These are phyloP conservation scores for Silene conica DNA, from an alignment of 148 eudicot genomes.

Conservation along the genomic window DNA sequence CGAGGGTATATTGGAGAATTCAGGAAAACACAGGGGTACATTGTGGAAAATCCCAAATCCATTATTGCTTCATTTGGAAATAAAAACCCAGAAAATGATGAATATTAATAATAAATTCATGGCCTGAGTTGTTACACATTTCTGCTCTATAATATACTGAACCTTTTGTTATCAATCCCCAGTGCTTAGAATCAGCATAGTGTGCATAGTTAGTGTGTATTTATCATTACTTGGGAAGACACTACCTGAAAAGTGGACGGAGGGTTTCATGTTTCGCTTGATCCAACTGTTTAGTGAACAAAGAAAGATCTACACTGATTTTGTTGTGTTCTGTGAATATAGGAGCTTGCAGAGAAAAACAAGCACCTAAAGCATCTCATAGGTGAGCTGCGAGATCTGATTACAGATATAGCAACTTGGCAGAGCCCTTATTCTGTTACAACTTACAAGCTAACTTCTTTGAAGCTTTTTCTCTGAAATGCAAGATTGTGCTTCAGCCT, in stretches of 20 bases:
- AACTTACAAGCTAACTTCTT: slow-evolving; percentile 28
- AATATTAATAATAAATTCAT: background rate
- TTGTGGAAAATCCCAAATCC: too few relatives aligned
- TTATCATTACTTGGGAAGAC: background rate
- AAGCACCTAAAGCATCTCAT: slow-evolving; percentile 64
- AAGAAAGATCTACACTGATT: background rate
- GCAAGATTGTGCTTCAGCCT: background rate
- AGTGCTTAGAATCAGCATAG: background rate
- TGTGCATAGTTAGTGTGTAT: background rate
- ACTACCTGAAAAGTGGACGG: background rate
- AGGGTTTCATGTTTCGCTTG: background rate
- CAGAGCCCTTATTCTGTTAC: slow-evolving; percentile 66
- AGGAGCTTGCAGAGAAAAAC: slow-evolving; percentile 77
- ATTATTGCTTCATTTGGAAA: background rate
- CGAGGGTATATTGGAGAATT: too few relatives aligned
- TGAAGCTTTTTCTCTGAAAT: background rate
- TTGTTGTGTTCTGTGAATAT: slow-evolving; percentile 2
- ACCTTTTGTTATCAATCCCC: background rate
- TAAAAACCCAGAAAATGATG: background rate
- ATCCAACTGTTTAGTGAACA: background rate
- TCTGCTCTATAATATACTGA: background rate
- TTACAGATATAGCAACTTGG: slow-evolving; percentile 76
- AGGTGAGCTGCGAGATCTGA: slow-evolving; percentile 70
- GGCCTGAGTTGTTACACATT: background rate
- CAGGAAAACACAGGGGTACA: too few relatives aligned